Evolutionary conservation across 2,329 filamentous ascomycete species (phyloP).

Genomic region (Phialocephala subalpina): DNA sequence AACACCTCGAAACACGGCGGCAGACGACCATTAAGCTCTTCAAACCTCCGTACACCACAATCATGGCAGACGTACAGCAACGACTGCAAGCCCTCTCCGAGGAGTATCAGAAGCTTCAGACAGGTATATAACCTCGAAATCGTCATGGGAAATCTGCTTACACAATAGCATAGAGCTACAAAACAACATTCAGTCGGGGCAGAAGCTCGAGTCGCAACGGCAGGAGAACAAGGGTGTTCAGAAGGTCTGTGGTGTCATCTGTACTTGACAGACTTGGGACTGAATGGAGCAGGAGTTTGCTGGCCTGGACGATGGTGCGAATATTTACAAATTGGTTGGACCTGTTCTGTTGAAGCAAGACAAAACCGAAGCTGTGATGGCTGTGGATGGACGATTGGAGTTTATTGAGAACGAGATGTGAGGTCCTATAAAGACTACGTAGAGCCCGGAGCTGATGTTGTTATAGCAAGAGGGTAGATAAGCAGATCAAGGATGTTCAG

Average conservation of each 20-base stretch:
- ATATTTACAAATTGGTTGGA: conserved; percentile 95
- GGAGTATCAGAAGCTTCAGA: conserved; percentile 86
- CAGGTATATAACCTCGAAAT: conserved; percentile 58
- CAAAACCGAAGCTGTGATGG: conserved; percentile 86
- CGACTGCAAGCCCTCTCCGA: conserved; percentile 85
- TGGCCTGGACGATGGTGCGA: conserved; percentile 79
- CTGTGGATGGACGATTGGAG: conserved; percentile 88
- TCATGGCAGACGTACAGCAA: conserved; percentile 79
- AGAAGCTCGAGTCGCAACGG: conserved; percentile 92
- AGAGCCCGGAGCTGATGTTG: conserved; percentile 20
- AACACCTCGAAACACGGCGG: background rate
- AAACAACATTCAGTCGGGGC: conserved; percentile 76
- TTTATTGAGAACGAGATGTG: conserved; percentile 96
- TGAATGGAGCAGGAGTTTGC: conserved; percentile 75
- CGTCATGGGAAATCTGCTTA: background rate
- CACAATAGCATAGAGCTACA: conserved; percentile 72
- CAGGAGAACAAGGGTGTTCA: conserved; percentile 92
- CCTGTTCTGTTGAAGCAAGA: conserved; percentile 96
- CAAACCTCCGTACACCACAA: background rate
- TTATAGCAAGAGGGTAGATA: conserved; percentile 69
- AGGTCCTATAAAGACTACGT: conserved; percentile 40
- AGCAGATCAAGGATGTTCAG: conserved; percentile 69
- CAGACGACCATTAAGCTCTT: background rate
- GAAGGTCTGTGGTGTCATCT: conserved; percentile 60
- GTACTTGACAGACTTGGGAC: conserved; percentile 1